These are phyloP conservation scores for Neofusicoccum cordaticola DNA, from an alignment of 2,329 filamentous ascomycete genomes.

Conservation along the genomic window DNA sequence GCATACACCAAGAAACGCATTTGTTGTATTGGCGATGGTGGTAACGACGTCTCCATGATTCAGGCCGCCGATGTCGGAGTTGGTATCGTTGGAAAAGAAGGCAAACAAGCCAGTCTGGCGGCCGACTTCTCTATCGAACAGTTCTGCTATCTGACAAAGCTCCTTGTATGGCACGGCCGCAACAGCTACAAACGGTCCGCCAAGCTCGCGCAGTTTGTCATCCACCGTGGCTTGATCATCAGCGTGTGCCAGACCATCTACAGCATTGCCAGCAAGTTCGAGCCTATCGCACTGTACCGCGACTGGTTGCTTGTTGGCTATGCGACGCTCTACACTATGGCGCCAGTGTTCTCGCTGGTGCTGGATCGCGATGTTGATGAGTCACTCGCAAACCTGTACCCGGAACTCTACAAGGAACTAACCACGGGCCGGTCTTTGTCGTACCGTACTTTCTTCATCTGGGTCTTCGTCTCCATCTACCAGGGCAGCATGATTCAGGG, in stretches of 20 bases:
- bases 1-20: slow-evolving; percentile 90
- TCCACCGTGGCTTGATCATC: slow-evolving; percentile 94
- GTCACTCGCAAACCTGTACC: slow-evolving; percentile 88
- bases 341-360: slow-evolving; percentile 87
- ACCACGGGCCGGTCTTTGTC: slow-evolving; percentile 81
- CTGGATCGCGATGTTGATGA: slow-evolving; percentile 95
- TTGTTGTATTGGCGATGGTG: slow-evolving; percentile 95
- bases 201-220: slow-evolving; percentile 96
- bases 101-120: slow-evolving; percentile 87
- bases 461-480: slow-evolving; percentile 93
- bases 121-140: slow-evolving; percentile 97
- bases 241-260: slow-evolving; percentile 96
- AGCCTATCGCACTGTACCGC: slow-evolving; percentile 91
- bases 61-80: slow-evolving; percentile 97
- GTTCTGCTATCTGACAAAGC: slow-evolving; percentile 90
- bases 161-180: slow-evolving; percentile 97
- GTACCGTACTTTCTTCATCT: slow-evolving; percentile 93
- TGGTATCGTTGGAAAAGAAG: slow-evolving; percentile 97
- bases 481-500: slow-evolving; percentile 95
- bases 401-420: slow-evolving; percentile 96
- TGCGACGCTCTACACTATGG: slow-evolving; percentile 91
- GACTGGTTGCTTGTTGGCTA: slow-evolving; percentile 98
- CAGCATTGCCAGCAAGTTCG: slow-evolving; percentile 86
- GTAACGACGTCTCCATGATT: slow-evolving; percentile 99
- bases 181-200: slow-evolving; percentile 96